Percentiles rank a stretch among this genome's conserved stretches.
Conservation (phyloP, 768 basidiomycete species). For the Strobilomyces dryophilus region DNA sequence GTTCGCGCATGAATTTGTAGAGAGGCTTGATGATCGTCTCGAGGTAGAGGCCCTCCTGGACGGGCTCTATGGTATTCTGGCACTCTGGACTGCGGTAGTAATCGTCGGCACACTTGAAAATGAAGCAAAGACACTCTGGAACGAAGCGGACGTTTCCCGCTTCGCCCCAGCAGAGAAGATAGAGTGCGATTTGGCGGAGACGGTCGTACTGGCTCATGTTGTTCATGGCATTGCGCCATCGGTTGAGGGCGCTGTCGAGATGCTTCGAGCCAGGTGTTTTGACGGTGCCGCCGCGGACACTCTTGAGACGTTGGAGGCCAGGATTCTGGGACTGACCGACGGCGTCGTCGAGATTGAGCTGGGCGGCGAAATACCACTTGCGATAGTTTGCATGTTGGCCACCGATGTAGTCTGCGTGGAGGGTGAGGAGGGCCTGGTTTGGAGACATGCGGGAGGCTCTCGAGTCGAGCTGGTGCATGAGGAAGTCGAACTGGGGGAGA, state of each 20-base stretch:
- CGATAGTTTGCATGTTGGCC: slow-evolving; percentile 99
- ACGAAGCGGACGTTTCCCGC: slow-evolving; percentile 96
- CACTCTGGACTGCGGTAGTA: slow-evolving; percentile 98
- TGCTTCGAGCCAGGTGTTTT: slow-evolving; percentile 65
- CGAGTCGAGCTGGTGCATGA: slow-evolving; percentile 97
- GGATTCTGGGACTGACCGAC: slow-evolving; percentile 94
- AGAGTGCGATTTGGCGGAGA: slow-evolving; percentile 93
- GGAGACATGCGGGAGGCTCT: slow-evolving; percentile 98
- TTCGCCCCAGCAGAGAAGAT: slow-evolving; percentile 97
- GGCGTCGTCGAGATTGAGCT: slow-evolving; percentile 98
- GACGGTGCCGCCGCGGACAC: slow-evolving; percentile 59
- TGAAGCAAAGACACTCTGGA: slow-evolving; percentile 96
- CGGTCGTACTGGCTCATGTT: slow-evolving; percentile 99
- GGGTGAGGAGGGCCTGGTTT: slow-evolving; percentile 90
- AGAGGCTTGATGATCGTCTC: slow-evolving; percentile 89
- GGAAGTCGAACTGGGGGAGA: slow-evolving; percentile 77
- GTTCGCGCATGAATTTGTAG: slow-evolving; percentile 94
- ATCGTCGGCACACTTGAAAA: slow-evolving; percentile 99
- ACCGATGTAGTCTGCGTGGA: slow-evolving; percentile 99
- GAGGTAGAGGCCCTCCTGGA: slow-evolving; percentile 92
- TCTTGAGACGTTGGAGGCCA: slow-evolving; percentile 83
- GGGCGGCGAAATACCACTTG: slow-evolving; percentile 99
- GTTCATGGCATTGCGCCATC: slow-evolving; percentile 99
- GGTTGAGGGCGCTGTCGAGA: slow-evolving; percentile 87
- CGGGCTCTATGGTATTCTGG: slow-evolving; percentile 89